Evolutionary conservation across 768 basidiomycete species (phyloP).

Genomic region (Phylloporus arenicola): DNA sequence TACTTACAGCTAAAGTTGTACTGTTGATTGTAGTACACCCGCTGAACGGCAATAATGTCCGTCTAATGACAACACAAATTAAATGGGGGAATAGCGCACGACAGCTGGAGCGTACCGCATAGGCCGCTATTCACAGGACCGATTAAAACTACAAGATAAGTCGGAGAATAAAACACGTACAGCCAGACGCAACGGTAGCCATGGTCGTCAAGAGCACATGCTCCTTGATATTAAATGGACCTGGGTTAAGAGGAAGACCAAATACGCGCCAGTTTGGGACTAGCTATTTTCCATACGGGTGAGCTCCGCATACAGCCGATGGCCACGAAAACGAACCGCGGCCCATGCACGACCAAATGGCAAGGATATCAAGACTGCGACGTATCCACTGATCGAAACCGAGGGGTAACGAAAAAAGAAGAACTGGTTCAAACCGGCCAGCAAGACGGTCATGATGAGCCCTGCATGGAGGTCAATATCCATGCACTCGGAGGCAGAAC

Average conservation of each 20-base stretch:
- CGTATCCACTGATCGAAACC: conserved; percentile 39
- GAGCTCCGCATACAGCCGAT: not conserved
- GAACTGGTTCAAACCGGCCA: conserved; percentile 75
- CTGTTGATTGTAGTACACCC: conserved; percentile 58
- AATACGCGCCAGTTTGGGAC: conserved; percentile 50
- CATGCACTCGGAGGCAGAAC: rapidly evolving
- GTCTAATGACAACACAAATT: conserved; percentile 32
- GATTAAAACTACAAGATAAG: not conserved
- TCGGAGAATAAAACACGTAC: conserved; percentile 12
- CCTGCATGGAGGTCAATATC: conserved; percentile 11
- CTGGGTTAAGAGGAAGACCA: conserved; percentile 63
- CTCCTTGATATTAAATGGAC: conserved; percentile 73
- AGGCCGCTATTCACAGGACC: conserved; percentile 33
- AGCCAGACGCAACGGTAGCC: conserved; percentile 41
- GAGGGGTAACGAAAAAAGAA: conserved; percentile 68
- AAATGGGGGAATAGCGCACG: not conserved
- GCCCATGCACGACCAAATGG: conserved; percentile 67
- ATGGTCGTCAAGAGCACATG: conserved; percentile 67
- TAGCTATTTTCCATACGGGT: conserved; percentile 23
- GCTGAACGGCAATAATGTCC: conserved; percentile 70
- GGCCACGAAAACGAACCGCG: conserved; percentile 14
- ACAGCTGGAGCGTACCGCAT: conserved; percentile 31
- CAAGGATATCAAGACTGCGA: conserved; percentile 67
- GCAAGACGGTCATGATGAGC: conserved; percentile 48
- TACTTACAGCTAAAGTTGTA: conserved; percentile 47